A percentile compares a stretch with the other conserved stretches of the same genome.
Evolutionary conservation across 2,329 filamentous ascomycete species (phyloP).

Genomic region (Diaporthe velutina): DNA sequence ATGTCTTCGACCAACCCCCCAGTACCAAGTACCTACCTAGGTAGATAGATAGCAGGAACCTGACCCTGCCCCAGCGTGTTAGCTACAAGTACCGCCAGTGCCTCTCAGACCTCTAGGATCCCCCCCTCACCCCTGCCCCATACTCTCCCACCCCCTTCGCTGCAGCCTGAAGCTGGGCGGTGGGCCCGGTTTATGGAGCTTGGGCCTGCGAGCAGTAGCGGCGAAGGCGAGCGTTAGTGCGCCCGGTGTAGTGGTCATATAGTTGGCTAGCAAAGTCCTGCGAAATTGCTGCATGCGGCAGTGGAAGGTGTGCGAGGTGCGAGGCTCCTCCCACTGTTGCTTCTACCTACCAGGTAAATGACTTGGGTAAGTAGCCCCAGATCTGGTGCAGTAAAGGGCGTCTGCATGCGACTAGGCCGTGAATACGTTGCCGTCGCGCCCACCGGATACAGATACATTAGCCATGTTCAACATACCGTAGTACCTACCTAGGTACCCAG

Average conservation of each 20-base stretch:
- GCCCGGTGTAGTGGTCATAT: not conserved
- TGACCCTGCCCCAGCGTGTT: too few species aligned
- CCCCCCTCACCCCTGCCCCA: not conserved
- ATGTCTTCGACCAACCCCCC: not conserved
- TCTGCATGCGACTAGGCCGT: constrained; percentile 11
- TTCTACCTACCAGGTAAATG: not conserved
- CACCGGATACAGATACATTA: too few species aligned
- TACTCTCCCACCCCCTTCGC: not conserved
- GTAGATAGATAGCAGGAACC: not conserved
- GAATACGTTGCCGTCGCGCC: not conserved
- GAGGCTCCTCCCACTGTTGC: not conserved
- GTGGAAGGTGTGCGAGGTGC: not conserved
- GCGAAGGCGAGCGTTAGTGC: not conserved
- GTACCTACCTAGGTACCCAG: not conserved
- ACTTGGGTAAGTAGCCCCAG: not conserved
- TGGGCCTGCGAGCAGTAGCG: not conserved
- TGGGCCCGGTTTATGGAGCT: not conserved
- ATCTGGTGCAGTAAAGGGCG: not conserved
- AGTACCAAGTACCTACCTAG: not conserved
- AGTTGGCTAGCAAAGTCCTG: not conserved
- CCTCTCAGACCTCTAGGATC: not conserved
- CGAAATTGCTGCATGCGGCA: constrained; percentile 15
- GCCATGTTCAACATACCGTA: not conserved
- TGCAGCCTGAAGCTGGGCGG: not conserved
- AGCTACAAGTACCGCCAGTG: too few species aligned